A percentile compares a stretch with the other conserved stretches of the same genome.
Conservation (phyloP, 2,329 filamentous ascomycete species). For the Rasamsonia emersonii region DNA sequence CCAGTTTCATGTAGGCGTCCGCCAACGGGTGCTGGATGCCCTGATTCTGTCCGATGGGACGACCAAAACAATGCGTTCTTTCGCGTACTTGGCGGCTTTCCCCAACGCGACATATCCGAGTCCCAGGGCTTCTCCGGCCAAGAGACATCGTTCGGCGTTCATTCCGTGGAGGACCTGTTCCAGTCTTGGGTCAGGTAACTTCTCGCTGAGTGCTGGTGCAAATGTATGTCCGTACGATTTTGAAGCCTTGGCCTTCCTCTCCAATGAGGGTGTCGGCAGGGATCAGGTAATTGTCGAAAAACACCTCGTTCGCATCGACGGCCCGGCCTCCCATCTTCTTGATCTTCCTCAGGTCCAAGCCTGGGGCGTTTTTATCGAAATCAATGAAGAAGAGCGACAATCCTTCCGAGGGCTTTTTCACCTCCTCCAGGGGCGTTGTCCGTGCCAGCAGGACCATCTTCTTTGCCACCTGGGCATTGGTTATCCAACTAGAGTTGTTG, state of each 20-base stretch:
- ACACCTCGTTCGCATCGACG: slow-evolving; percentile 79
- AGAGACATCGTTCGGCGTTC: slow-evolving; percentile 68
- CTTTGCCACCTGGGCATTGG: slow-evolving; percentile 69
- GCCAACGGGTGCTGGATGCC: slow-evolving; percentile 52
- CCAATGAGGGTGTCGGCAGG: slow-evolving; percentile 59
- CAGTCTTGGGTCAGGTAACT: neutral
- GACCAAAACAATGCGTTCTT: slow-evolving; percentile 54
- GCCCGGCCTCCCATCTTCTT: slow-evolving; percentile 79
- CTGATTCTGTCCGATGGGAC: slow-evolving; percentile 53
- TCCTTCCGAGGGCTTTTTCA: slow-evolving; percentile 62
- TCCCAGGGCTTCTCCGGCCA: slow-evolving; percentile 71
- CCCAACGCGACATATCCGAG: slow-evolving; percentile 64
- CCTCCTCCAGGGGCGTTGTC: slow-evolving; percentile 61
- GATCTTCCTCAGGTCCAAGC: slow-evolving; percentile 61
- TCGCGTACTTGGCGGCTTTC: slow-evolving; percentile 56
- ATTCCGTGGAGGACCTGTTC: slow-evolving; percentile 59
- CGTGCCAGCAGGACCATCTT: slow-evolving; percentile 79
- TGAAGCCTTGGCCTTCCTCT: slow-evolving; percentile 66
- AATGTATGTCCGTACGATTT: slow-evolving; percentile 41
- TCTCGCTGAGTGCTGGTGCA: neutral
- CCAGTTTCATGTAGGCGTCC: slow-evolving; percentile 52
- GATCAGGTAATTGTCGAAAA: slow-evolving; percentile 71
- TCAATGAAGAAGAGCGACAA: slow-evolving; percentile 76
- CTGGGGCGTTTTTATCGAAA: slow-evolving; percentile 52
- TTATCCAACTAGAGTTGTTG: slow-evolving; percentile 56